Conservation (phyloP, 2,329 filamentous ascomycete genomes). For the Dendryphion nanum region DNA sequence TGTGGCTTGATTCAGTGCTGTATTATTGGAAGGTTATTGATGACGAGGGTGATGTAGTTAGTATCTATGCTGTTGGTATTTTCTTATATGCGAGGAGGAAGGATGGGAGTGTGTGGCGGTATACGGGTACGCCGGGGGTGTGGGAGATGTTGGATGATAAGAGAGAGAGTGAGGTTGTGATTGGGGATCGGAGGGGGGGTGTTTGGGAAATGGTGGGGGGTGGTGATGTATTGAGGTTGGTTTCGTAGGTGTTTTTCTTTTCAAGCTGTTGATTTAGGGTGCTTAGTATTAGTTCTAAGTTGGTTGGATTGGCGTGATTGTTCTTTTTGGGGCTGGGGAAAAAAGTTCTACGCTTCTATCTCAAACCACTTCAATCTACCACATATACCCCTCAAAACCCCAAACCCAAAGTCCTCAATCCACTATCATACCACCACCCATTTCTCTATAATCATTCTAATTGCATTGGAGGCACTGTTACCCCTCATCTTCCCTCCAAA, state of each 20-base stretch:
- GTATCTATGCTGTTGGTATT: constrained; percentile 16
- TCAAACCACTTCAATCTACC: too few species aligned
- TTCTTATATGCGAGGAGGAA: constrained; percentile 22
- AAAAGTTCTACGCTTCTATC: too few species aligned
- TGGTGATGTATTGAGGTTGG: constrained; percentile 21
- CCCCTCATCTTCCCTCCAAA: too few species aligned
- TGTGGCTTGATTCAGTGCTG: constrained; percentile 22
- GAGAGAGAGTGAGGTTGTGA: constrained; percentile 7
- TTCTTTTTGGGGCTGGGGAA: neutral
- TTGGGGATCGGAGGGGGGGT: constrained; percentile 21
- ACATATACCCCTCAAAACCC: too few species aligned
- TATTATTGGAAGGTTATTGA: constrained; percentile 24
- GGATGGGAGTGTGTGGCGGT: constrained; percentile 27
- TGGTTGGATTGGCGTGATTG: neutral
- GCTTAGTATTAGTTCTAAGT: neutral
- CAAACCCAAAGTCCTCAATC: too few species aligned
- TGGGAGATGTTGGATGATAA: constrained; percentile 27
- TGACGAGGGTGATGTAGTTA: constrained; percentile 7
- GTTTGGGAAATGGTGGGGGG: constrained; percentile 21
- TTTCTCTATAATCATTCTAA: too few species aligned
- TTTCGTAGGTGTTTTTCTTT: constrained; percentile 13
- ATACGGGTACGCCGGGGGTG: constrained; percentile 22
- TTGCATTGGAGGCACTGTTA: too few species aligned
- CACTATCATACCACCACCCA: too few species aligned
- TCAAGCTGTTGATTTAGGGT: neutral